A percentile compares a stretch with the other conserved stretches of the same genome.
Conservation (phyloP, 257 asterid genomes). For the Scutellaria minor region DNA sequence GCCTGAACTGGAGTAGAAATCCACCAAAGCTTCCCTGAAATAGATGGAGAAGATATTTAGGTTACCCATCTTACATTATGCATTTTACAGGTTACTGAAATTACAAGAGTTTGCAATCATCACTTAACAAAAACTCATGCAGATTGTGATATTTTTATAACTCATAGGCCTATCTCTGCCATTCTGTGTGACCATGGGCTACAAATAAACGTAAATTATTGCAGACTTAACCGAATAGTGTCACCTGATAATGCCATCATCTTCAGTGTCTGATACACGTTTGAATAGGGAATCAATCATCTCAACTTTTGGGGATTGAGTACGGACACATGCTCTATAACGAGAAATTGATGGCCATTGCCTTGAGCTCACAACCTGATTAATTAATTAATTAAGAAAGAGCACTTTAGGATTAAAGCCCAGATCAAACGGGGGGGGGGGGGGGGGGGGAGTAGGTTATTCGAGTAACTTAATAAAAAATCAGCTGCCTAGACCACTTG, state of each 20-base stretch:
- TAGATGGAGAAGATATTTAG: slow-evolving; percentile 3
- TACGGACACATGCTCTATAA: slow-evolving; percentile 87
- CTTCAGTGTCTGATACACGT: slow-evolving; percentile 64
- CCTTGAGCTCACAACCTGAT: slow-evolving; percentile 91
- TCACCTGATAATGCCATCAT: slow-evolving; percentile 87
- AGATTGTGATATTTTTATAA: background rate
- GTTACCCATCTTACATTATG: background rate
- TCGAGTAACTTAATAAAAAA: too few relatives aligned
- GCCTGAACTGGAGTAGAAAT: slow-evolving; percentile 73
- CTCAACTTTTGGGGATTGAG: slow-evolving; percentile 86
- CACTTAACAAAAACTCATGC: background rate
- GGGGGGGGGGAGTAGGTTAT: too few relatives aligned
- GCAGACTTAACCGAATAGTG: slow-evolving; percentile 1
- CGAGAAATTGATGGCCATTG: slow-evolving; percentile 87
- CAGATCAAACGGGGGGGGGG: too few relatives aligned
- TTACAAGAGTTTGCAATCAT: background rate
- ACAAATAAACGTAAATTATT: too few relatives aligned
- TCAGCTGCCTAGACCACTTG: too few relatives aligned
- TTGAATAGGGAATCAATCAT: slow-evolving; percentile 85
- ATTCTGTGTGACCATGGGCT: background rate
- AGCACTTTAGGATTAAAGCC: background rate
- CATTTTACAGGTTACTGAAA: background rate
- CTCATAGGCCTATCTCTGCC: too few relatives aligned
- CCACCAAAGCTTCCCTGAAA: slow-evolving; percentile 77
- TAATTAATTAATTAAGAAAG: background rate